Evolutionary conservation across 306 rosid species (phyloP), one percentile per base, ranked within the genome.

Genomic region (Prunus davidiana): DNA sequence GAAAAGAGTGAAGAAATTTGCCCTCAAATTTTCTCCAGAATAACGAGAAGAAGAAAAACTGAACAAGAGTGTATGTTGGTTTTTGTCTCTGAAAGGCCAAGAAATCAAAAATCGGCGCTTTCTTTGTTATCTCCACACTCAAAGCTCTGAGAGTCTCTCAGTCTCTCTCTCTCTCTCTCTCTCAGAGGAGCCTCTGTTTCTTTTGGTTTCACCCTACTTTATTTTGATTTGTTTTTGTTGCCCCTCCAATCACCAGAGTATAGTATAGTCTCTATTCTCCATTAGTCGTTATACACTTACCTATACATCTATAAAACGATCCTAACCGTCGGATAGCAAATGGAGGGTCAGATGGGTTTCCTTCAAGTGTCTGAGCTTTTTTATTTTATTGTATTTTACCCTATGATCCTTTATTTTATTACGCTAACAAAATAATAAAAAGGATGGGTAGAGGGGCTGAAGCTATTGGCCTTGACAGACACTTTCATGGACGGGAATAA

Each of bases 331-430:
- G 4, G 84, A 82, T 82, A 24, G 4, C 2, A 41, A 60, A 28
- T 51, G 14, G 58, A 82, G 78, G 89, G 80, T 15, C 49, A 3
- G 51, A 80, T 74, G 70, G 12, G 62, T 12, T 74, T 67, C 74
- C 69, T 78, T 57, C 46, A 46, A 67, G 25, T 19, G 47, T 19
- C 57, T 67, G 68, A 67, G 32, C 69, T 63, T 16, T 14, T 16
- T 18, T 52, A 3, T 15, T 0, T 52, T 52, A 16, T 30, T 30
- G 34, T 34, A 34, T 34, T 34, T 5, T 34, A 34, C 41, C 41
- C 8, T 34, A 34, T 34, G 41, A 34, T 34, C 41, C 41, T 34
- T 34, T 34, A 34, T 34, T 32, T 34, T 34, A 34, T 34, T 34
- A 1, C 5, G 8, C 41, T 34, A 34, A 34, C 41, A 34, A 34